These are phyloP conservation scores for Leccinum barrowsii DNA, from an alignment of 768 basidiomycete species.

Conservation along the genomic window DNA sequence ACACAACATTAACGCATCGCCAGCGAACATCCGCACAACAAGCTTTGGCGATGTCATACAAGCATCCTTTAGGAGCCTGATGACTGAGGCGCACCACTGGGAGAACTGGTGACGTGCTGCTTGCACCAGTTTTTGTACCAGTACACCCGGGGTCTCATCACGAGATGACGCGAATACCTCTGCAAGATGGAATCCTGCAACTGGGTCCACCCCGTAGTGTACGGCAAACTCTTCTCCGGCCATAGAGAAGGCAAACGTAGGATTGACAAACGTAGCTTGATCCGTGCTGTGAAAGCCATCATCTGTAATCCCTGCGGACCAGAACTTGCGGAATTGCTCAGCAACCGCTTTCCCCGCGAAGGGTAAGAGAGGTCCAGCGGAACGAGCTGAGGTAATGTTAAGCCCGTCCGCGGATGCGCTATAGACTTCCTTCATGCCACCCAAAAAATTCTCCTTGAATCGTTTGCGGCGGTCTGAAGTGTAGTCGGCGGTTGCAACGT, in stretches of 20 bases:
- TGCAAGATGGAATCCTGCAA: conserved; percentile 32
- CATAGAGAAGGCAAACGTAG: conserved; percentile 29
- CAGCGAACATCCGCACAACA: conserved; percentile 29
- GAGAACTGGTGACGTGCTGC: conserved; percentile 22
- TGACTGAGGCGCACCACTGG: conserved; percentile 26
- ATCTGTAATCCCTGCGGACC: conserved; percentile 25
- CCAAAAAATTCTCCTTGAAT: conserved; percentile 16
- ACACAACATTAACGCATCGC: conserved; percentile 29
- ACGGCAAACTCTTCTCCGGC: conserved; percentile 22
- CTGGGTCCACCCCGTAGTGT: conserved; percentile 30
- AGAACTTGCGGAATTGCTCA: conserved; percentile 25
- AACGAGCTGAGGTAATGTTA: conserved; percentile 19
- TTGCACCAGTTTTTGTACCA: conserved; percentile 19
- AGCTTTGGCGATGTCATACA: conserved; percentile 5
- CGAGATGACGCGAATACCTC: conserved; percentile 17
- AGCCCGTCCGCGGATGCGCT: not conserved
- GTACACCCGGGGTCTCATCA: conserved; percentile 1
- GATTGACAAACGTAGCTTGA: conserved; percentile 21
- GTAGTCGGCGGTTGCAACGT: conserved; percentile 12
- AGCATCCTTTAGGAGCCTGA: conserved; percentile 5
- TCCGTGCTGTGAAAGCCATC: conserved; percentile 17
- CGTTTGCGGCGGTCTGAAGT: conserved; percentile 4
- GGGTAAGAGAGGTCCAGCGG: conserved; percentile 25
- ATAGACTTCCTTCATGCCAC: conserved; percentile 19
- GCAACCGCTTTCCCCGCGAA: conserved; percentile 4